phyloP scores from a whole-genome alignment of 2,329 filamentous ascomycete species.

The Gyromitra esculenta region DNA sequence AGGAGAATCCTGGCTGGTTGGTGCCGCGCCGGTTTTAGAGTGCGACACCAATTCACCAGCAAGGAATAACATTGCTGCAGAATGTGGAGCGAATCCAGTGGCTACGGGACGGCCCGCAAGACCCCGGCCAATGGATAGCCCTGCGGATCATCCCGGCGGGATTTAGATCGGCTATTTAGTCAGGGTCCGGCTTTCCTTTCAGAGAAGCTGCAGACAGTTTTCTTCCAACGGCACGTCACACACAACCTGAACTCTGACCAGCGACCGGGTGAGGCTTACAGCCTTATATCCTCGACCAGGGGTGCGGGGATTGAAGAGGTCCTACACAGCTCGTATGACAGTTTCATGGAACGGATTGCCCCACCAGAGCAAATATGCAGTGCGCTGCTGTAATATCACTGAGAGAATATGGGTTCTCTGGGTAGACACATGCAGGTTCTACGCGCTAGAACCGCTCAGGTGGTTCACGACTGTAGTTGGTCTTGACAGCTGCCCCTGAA shows the following conservation, averaged over 20 bases:
- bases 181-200: constrained; percentile 26
- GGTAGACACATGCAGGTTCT: neutral
- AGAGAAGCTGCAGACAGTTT: constrained; percentile 30
- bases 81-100: constrained; percentile 36
- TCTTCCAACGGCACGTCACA: constrained; percentile 24
- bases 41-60: constrained; percentile 23
- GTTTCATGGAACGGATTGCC: neutral
- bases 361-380: neutral
- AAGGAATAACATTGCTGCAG: constrained; percentile 9
- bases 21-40: constrained; percentile 2
- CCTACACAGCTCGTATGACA: neutral
- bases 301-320: neutral
- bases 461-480: neutral
- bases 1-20: constrained; percentile 2
- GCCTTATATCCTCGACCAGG: constrained; percentile 12
- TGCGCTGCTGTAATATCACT: neutral
- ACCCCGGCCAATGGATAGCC: constrained; percentile 35
- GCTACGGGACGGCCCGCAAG: constrained; percentile 46
- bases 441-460: neutral
- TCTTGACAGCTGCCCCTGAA: neutral
- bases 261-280: constrained; percentile 20
- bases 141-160: constrained; percentile 40
- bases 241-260: constrained; percentile 20
- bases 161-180: constrained; percentile 38
- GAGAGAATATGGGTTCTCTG: neutral